Evolutionary conservation across 2,329 filamentous ascomycete genomes (phyloP).

Genomic region (Massarina eburnea): DNA sequence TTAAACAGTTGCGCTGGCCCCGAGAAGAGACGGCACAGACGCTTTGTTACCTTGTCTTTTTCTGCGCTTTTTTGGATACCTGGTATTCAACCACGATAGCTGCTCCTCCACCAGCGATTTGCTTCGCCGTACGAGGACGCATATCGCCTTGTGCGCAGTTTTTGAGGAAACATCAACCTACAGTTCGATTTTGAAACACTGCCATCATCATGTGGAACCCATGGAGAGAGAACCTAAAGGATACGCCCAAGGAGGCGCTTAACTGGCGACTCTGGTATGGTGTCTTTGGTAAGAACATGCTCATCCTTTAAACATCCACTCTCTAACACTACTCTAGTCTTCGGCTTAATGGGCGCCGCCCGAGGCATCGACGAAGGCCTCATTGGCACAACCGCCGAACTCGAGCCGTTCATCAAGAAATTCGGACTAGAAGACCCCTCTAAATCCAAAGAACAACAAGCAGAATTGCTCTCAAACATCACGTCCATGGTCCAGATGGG

Average conservation of each 20-base stretch:
- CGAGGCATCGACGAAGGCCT: slow-evolving; percentile 80
- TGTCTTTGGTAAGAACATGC: slow-evolving; percentile 52
- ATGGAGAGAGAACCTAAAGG: slow-evolving; percentile 53
- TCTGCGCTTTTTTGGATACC: no score
- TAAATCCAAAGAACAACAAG: slow-evolving; percentile 32
- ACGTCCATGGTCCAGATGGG: slow-evolving; percentile 82
- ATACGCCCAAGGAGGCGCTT: slow-evolving; percentile 69
- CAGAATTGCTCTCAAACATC: slow-evolving; percentile 61
- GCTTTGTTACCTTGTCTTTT: no score
- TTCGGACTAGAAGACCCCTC: slow-evolving; percentile 39
- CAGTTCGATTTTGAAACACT: not conserved
- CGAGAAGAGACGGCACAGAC: no score
- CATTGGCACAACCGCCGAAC: slow-evolving; percentile 64
- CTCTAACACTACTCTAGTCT: slow-evolving; percentile 41
- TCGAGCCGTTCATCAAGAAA: slow-evolving; percentile 30
- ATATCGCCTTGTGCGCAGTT: no score
- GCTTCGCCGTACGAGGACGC: no score
- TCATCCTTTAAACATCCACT: not conserved
- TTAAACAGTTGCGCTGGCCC: no score
- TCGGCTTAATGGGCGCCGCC: slow-evolving; percentile 74
- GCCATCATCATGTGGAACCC: slow-evolving; percentile 37
- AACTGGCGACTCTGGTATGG: slow-evolving; percentile 81
- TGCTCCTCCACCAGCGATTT: no score
- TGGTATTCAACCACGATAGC: no score
- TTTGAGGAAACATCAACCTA: no score